Evolutionary conservation across 2,329 filamentous ascomycete genomes (phyloP).

Genomic region (Sphaerulina vaccinii): DNA sequence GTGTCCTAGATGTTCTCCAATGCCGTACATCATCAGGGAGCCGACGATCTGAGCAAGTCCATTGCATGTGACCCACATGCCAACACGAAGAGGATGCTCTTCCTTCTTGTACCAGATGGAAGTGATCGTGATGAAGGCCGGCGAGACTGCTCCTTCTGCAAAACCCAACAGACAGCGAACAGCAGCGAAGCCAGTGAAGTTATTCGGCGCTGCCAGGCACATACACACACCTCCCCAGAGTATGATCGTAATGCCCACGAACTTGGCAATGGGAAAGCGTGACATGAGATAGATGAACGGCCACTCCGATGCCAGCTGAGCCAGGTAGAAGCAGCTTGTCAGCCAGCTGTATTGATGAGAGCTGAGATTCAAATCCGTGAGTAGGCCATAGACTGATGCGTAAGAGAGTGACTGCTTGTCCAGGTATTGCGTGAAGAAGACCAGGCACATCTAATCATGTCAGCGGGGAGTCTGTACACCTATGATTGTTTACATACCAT

Average conservation of each 20-base stretch:
- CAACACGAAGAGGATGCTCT: constrained; percentile 31
- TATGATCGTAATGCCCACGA: constrained; percentile 49
- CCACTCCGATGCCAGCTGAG: constrained; percentile 45
- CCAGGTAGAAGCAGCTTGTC: constrained; percentile 48
- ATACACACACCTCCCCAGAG: constrained; percentile 48
- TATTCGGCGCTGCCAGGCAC: constrained; percentile 45
- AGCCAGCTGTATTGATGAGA: constrained; percentile 52
- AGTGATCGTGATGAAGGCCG: constrained; percentile 50
- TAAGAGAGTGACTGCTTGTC: constrained; percentile 54
- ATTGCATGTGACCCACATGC: constrained; percentile 48
- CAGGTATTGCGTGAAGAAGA: constrained; percentile 39
- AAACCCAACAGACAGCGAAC: constrained; percentile 43
- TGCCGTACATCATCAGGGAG: constrained; percentile 52
- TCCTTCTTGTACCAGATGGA: constrained; percentile 33
- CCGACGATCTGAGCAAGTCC: constrained; percentile 50
- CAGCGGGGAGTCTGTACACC: neutral
- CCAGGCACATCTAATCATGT: constrained; percentile 27
- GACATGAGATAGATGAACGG: constrained; percentile 55
- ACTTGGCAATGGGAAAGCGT: constrained; percentile 50
- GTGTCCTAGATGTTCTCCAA: constrained; percentile 43
- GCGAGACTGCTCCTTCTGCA: constrained; percentile 47
- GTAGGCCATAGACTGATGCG: constrained; percentile 50
- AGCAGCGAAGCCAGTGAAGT: constrained; percentile 37
- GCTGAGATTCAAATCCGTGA: constrained; percentile 47
- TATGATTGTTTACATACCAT: constrained; percentile 13